Base-by-base conservation (phyloP, 495 filamentous ascomycete genomes). In the Tuber magnatum region DNA sequence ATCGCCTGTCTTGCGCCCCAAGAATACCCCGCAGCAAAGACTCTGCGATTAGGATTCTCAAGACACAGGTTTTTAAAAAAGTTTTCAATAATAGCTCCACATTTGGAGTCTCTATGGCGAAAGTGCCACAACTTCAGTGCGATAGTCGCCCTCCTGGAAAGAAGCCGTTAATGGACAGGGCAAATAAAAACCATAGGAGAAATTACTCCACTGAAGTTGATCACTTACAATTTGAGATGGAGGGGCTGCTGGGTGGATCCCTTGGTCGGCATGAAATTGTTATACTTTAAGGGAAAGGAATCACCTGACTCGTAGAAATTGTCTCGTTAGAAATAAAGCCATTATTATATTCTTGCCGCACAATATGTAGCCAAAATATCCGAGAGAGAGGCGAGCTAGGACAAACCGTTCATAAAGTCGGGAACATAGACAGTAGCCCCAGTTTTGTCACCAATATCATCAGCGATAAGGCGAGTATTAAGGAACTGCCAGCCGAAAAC, bases 351-450 rank as follows among this genome's bases (percentile, higher is more conserved):
- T 51, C 12, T 46, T 2, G 28, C 24, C 12, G 12, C 46, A 32
- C 28, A 71, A 24, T 28, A 39, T 46, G 32, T 28, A 48, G 18
- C 16, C 16, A 20, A 16, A 46, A 46, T 3, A 20, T 46, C 3
- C 6, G 44, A 8, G 46, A 43, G 10, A n/a, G 20, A 70, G 71
- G 16, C 10, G 51, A 71, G 38, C 61, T 38, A 41, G 35, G n/a
- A 81, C 81, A 74, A 51, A 88, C 89, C 88, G 72, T 85, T 81
- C 87, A 90, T 88, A 77, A 91, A 88, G 73, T 91, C 88, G 0
- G 89, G 89, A 65, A 88, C 76, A 76, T 87, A 88, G 42, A 90
- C 88, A 6, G 80, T 81, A 76, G 84, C 87, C 18, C 81, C 84
- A 0, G 86, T 85, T 74, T 84, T 84, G 40, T 85, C 81, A 5